Conservation (phyloP, 2,329 filamentous ascomycete species). For the Stemphylium beticola region DNA sequence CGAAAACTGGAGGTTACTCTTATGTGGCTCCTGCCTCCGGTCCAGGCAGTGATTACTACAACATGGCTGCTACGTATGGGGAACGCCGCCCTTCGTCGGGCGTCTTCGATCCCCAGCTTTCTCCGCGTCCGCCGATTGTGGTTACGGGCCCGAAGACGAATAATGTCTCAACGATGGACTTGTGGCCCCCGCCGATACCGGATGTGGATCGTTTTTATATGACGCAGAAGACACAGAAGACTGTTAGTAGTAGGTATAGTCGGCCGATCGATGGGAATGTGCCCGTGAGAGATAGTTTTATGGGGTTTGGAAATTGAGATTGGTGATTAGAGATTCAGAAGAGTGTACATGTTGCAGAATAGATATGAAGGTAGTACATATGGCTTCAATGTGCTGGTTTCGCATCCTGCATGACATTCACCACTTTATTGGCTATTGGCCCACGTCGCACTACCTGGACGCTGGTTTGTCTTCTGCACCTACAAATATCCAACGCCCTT, state of each 20-base stretch:
- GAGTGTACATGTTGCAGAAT: background rate
- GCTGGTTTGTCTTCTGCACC: no score
- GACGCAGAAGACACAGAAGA: background rate
- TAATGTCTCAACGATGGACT: conserved; percentile 16
- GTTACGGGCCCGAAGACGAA: conserved; percentile 12
- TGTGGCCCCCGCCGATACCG: conserved; percentile 20
- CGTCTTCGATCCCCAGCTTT: conserved; percentile 10
- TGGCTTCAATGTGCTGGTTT: no score
- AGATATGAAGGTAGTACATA: no score
- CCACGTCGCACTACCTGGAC: no score
- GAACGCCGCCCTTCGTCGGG: conserved; percentile 20
- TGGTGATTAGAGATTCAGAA: no score
- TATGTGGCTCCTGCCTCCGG: background rate
- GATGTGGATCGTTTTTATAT: background rate
- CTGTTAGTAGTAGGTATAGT: conserved; percentile 5
- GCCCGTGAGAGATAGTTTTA: conserved; percentile 10
- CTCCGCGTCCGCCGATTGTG: conserved; percentile 2
- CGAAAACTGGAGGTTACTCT: conserved; percentile 2
- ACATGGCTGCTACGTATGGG: background rate
- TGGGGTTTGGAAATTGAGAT: background rate
- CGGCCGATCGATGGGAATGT: conserved; percentile 12
- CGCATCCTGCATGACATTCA: no score
- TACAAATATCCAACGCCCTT: no score
- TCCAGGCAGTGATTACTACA: background rate
- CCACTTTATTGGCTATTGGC: no score